phyloP scores from a whole-genome alignment of 2,329 filamentous ascomycete species.

The Fusarium setosum region DNA sequence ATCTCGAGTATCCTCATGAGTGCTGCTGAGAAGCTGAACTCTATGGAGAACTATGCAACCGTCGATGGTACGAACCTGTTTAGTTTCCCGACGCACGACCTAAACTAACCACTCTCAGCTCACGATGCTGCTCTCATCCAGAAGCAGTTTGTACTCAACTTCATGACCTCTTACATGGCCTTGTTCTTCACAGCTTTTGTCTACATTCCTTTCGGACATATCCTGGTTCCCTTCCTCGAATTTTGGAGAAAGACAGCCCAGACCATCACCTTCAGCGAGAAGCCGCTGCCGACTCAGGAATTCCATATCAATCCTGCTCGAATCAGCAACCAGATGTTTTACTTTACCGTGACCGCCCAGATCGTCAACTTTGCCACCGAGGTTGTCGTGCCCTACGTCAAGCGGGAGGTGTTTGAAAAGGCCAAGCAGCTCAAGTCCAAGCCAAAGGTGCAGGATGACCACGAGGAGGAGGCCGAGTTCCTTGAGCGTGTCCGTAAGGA shows the following conservation, averaged over 20 bases:
- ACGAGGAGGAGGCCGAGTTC: slow-evolving; percentile 82
- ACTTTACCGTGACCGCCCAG: slow-evolving; percentile 94
- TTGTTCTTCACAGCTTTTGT: slow-evolving; percentile 94
- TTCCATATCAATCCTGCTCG: slow-evolving; percentile 88
- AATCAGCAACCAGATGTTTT: slow-evolving; percentile 91
- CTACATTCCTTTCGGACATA: slow-evolving; percentile 89
- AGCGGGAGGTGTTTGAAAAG: slow-evolving; percentile 81
- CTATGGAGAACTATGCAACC: slow-evolving; percentile 93
- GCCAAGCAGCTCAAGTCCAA: slow-evolving; percentile 80
- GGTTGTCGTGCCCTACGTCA: slow-evolving; percentile 85
- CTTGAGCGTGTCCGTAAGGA: slow-evolving; percentile 85
- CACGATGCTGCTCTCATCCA: slow-evolving; percentile 87
- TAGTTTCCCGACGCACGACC: slow-evolving; percentile 11
- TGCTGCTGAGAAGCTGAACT: slow-evolving; percentile 81
- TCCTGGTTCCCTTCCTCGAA: slow-evolving; percentile 87
- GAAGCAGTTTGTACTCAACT: slow-evolving; percentile 96
- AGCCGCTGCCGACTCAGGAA: slow-evolving; percentile 71
- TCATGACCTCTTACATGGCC: slow-evolving; percentile 93
- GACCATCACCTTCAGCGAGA: slow-evolving; percentile 80
- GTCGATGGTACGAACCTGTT: slow-evolving; percentile 65
- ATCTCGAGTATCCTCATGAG: slow-evolving; percentile 80
- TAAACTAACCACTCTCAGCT: slow-evolving; percentile 55
- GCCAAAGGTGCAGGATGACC: slow-evolving; percentile 66
- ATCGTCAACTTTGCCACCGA: slow-evolving; percentile 89
- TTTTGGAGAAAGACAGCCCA: slow-evolving; percentile 81